Conservation (phyloP, 495 filamentous ascomycete genomes). For the Penicillium cinerascens region DNA sequence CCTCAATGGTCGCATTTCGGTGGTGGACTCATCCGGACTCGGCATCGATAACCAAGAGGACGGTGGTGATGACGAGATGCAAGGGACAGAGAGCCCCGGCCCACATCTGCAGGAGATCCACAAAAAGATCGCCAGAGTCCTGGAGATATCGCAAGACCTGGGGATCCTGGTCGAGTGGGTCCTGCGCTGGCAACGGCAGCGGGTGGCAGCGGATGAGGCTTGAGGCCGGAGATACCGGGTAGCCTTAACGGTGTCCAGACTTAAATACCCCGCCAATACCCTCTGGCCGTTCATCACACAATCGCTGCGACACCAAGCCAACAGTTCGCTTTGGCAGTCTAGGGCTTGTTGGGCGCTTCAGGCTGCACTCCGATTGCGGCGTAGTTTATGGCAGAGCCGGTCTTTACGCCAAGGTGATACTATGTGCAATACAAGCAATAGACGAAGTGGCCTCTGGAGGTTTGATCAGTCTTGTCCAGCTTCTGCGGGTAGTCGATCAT, state of each 20-base stretch:
- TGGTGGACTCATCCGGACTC: slow-evolving; percentile 36
- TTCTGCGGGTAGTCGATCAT: background rate
- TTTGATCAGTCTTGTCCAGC: background rate
- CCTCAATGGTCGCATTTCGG: slow-evolving; percentile 55
- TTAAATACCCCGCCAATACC: background rate
- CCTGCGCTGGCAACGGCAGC: slow-evolving; percentile 32
- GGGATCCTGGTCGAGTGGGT: slow-evolving; percentile 59
- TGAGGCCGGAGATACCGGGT: slow-evolving; percentile 8
- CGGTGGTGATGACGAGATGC: slow-evolving; percentile 20
- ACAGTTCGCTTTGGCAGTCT: background rate
- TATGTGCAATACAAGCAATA: background rate
- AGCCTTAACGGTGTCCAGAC: slow-evolving; percentile 1
- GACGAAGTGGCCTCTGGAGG: background rate
- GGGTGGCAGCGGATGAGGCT: slow-evolving; percentile 18
- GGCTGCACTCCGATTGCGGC: background rate
- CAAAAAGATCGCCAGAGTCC: slow-evolving; percentile 35
- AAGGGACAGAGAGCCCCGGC: slow-evolving; percentile 20
- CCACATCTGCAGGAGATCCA: slow-evolving; percentile 33
- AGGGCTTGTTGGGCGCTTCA: background rate
- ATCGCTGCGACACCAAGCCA: background rate
- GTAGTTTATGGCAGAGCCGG: background rate
- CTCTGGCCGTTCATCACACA: background rate
- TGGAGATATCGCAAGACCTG: slow-evolving; percentile 51
- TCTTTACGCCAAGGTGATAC: too few species aligned
- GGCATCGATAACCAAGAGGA: slow-evolving; percentile 16